Evolutionary conservation across 2,329 filamentous ascomycete species (phyloP), one percentile per base, ranked within the genome.

Genomic region (Penicillium thymicola): DNA sequence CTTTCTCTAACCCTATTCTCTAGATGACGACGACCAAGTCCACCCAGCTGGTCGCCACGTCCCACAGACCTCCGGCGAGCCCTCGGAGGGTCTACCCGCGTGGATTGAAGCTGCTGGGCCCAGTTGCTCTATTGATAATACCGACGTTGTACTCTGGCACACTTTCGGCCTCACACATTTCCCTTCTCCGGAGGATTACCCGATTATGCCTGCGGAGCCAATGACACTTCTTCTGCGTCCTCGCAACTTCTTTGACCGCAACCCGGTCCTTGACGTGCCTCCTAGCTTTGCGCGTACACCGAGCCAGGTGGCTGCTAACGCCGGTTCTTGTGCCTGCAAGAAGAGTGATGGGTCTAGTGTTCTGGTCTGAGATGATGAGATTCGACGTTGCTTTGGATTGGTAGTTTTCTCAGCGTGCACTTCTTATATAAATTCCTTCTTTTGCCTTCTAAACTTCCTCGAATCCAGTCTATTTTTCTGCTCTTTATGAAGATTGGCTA

Each of bases 141-240:
- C 86, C 0, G 90, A 97, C 70, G 78, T 96, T 30, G 92, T 97
- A 1, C 82, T 96, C 16, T 97, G 92, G 92, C 92, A 96, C 76
- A 96, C 91, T 0, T 97, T 96, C 68, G 92, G 92, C 36, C 81
- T 96, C 36, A 93, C 89, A 0, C 92, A 96, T 72, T 93, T 96
- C 79, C 92, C 92, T 0, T 79, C 89, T 0, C 91, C 92, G 0
- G 92, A 97, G 71, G 92, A 96, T 74, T 96, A 90, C 78, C 92
- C 92, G 30, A 81, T 96, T 65, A 96, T 96, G 92, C 91, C 91
- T 0, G 89, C 85, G 0, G 89, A 92, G 78, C 89, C 90, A 0
- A 92, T 96, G 82, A 90, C 85, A 1, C 78, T 96, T 64, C 80
- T 95, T 36, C 79, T 95, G 40, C 79, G 90, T 32, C 91, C 91